These are phyloP conservation scores for Noccaea caerulescens DNA, from an alignment of 345 rosid species.

Conservation along the genomic window DNA sequence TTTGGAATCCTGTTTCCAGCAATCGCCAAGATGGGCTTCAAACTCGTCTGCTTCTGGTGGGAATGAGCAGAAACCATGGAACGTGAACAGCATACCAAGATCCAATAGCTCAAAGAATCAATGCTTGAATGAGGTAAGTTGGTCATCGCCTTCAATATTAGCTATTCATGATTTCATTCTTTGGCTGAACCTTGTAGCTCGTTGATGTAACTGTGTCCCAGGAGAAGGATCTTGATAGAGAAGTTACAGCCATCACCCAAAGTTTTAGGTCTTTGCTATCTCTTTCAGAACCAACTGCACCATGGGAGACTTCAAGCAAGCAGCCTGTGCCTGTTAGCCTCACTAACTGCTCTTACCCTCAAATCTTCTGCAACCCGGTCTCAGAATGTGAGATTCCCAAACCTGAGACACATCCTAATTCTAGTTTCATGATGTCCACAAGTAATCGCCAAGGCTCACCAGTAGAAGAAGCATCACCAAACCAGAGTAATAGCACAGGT, in stretches of 20 bases:
- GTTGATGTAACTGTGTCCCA: conserved; percentile 43
- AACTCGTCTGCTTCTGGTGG: conserved; percentile 55
- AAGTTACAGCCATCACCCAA: conserved; percentile 52
- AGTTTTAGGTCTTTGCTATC: conserved; percentile 63
- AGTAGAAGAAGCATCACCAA: conserved; percentile 53
- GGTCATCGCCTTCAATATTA: background rate
- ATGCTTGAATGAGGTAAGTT: conserved; percentile 56
- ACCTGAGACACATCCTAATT: conserved; percentile 41
- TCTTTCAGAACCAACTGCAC: conserved; percentile 54
- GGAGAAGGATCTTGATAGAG: conserved; percentile 51
- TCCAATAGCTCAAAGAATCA: conserved; percentile 55
- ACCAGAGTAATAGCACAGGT: conserved; percentile 62
- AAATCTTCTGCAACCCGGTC: conserved; percentile 77
- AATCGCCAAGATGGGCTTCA: conserved; percentile 66
- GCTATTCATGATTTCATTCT: conserved; percentile 5
- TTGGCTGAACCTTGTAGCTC: conserved; percentile 20
- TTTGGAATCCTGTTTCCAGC: conserved; percentile 68
- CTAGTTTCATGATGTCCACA: conserved; percentile 52
- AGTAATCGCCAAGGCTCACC: conserved; percentile 55
- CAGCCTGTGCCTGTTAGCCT: conserved; percentile 50
- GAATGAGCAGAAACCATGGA: conserved; percentile 33
- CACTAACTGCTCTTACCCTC: conserved; percentile 59
- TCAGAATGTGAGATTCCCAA: conserved; percentile 62
- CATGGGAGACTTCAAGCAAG: conserved; percentile 59
- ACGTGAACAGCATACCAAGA: conserved; percentile 43